Evolutionary conservation across 2,329 filamentous ascomycete species (phyloP).

Genomic region (Penicillium sp.): DNA sequence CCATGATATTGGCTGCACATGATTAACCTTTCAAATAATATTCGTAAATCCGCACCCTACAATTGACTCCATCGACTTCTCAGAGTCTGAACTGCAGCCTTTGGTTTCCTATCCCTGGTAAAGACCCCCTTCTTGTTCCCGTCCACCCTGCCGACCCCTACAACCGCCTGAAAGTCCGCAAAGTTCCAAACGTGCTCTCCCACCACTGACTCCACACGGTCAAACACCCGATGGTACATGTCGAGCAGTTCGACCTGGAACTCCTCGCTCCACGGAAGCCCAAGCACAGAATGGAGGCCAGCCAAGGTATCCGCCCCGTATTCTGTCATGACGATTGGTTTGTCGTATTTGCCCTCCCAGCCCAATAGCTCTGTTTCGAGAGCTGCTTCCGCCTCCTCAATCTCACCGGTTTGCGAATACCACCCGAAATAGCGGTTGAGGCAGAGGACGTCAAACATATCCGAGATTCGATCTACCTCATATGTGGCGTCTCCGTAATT

Average conservation of each 20-base stretch:
- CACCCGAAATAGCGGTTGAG: slow-evolving; percentile 27
- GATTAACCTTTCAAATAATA: too few relatives aligned
- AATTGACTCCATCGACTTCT: neutral
- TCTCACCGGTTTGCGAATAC: slow-evolving; percentile 20
- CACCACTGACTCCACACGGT: slow-evolving; percentile 19
- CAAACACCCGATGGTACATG: slow-evolving; percentile 27
- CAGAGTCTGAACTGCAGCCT: neutral
- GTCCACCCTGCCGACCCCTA: neutral
- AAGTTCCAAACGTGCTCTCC: slow-evolving; percentile 20
- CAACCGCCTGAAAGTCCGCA: slow-evolving; percentile 1
- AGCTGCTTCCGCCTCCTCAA: slow-evolving; percentile 16
- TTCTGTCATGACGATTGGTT: slow-evolving; percentile 27
- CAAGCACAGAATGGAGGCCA: slow-evolving; percentile 21
- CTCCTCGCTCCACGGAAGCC: slow-evolving; percentile 26
- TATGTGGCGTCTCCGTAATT: slow-evolving; percentile 10
- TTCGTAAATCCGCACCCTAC: too few relatives aligned
- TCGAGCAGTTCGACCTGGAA: slow-evolving; percentile 21
- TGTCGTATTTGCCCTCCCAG: slow-evolving; percentile 21
- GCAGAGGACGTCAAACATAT: slow-evolving; percentile 24
- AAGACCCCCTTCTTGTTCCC: slow-evolving; percentile 4
- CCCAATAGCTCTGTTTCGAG: slow-evolving; percentile 19
- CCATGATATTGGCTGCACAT: too few relatives aligned
- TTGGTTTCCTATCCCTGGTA: slow-evolving; percentile 1
- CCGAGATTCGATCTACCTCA: slow-evolving; percentile 14
- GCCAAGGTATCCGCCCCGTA: slow-evolving; percentile 26